phyloP scores from a whole-genome alignment of 2,329 filamentous ascomycete genomes.

The Ophiostoma angusticollis region DNA sequence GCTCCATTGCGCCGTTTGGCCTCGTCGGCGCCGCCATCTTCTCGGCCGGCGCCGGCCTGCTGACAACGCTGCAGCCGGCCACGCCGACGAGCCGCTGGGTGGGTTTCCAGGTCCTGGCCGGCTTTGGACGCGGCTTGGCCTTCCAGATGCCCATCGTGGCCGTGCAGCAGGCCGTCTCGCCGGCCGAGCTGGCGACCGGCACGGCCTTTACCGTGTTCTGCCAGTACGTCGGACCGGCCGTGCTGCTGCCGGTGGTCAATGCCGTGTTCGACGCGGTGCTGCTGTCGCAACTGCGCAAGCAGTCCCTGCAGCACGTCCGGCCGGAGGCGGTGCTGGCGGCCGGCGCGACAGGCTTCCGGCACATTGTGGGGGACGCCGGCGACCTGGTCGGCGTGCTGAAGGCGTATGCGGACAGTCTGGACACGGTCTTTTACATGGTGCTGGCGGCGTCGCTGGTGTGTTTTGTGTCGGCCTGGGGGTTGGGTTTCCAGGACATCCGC shows the following conservation, averaged over 20 bases:
- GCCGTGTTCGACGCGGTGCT: slow-evolving; percentile 37
- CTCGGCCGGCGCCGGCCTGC: slow-evolving; percentile 23
- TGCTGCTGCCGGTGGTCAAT: slow-evolving; percentile 37
- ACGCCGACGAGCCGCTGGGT: slow-evolving; percentile 21
- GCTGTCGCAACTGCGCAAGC: not conserved
- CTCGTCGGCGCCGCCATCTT: slow-evolving; percentile 19
- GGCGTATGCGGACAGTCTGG: slow-evolving; percentile 26
- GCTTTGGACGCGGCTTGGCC: slow-evolving; percentile 18
- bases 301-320: slow-evolving; percentile 6
- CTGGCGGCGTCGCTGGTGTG: slow-evolving; percentile 22
- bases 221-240: slow-evolving; percentile 36
- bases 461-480: slow-evolving; percentile 27
- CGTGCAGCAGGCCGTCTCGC: slow-evolving; percentile 18
- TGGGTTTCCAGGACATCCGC: slow-evolving; percentile 34
- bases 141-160: slow-evolving; percentile 19
- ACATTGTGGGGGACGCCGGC: slow-evolving; percentile 17
- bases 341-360: slow-evolving; percentile 20
- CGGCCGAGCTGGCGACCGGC: slow-evolving; percentile 15
- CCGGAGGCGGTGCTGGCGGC: slow-evolving; percentile 7
- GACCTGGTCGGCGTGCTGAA: slow-evolving; percentile 23
- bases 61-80: slow-evolving; percentile 20
- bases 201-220: slow-evolving; percentile 33
- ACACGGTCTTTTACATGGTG: slow-evolving; percentile 27
- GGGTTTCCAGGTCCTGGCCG: slow-evolving; percentile 21
- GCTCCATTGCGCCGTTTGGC: slow-evolving; percentile 25